Conservation (phyloP, 1,139 yeast genomes). For the Geotrichum candidum region DNA sequence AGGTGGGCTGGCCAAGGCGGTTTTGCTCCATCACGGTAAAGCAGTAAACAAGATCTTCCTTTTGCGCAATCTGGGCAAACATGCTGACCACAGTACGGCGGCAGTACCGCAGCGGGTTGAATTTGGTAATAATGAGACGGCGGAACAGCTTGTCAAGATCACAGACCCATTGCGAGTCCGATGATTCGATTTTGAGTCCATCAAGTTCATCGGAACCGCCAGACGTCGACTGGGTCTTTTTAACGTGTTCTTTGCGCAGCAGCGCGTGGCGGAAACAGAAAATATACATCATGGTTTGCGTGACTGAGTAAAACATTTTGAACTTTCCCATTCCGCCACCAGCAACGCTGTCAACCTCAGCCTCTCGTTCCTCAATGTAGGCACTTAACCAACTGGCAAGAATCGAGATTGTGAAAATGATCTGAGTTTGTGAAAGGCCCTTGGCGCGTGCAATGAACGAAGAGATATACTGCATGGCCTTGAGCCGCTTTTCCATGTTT, state of each 20-base stretch:
- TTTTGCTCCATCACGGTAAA: constrained; percentile 90
- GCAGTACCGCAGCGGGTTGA: constrained; percentile 90
- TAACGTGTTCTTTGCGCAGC: constrained; percentile 30
- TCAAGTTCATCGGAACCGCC: constrained; percentile 5
- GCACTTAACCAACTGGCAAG: constrained; percentile 77
- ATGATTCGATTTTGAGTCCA: constrained; percentile 21
- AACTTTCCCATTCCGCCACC: constrained; percentile 47
- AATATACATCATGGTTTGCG: constrained; percentile 84
- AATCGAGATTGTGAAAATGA: constrained; percentile 71
- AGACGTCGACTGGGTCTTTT: constrained; percentile 21
- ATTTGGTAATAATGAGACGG: constrained; percentile 75
- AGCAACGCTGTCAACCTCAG: constrained; percentile 56
- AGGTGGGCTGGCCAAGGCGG: constrained; percentile 50
- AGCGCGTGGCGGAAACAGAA: constrained; percentile 79
- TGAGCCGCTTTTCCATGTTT: constrained; percentile 67
- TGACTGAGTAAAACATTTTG: constrained; percentile 84
- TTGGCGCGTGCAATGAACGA: constrained; percentile 89
- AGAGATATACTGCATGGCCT: constrained; percentile 86
- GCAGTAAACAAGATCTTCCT: constrained; percentile 86
- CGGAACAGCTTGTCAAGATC: constrained; percentile 81
- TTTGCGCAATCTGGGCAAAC: constrained; percentile 89
- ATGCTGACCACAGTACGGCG: constrained; percentile 89
- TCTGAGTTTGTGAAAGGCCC: constrained; percentile 61
- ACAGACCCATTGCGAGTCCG: constrained; percentile 61
- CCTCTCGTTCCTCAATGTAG: constrained; percentile 75